Percentiles rank a stretch among this genome's conserved stretches.
phyloP scores from a whole-genome alignment of 164 flowering plant species.

The Saururus chinensis region DNA sequence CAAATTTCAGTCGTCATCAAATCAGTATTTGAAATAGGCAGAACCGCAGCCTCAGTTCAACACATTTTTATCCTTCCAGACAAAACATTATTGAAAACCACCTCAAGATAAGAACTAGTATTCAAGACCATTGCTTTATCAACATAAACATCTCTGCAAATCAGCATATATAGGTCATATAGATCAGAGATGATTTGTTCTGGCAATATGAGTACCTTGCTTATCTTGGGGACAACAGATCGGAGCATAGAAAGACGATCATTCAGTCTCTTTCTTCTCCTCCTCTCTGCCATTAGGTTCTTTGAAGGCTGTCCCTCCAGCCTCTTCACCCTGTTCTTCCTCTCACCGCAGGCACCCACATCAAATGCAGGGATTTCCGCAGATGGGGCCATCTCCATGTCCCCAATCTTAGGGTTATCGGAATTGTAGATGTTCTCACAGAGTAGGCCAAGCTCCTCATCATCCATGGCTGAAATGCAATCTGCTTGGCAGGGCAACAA shows the following conservation, averaged over 20 bases:
- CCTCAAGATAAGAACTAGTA: too few species aligned
- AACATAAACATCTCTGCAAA: too few species aligned
- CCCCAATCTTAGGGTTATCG: constrained; percentile 15
- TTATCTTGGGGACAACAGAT: constrained; percentile 93
- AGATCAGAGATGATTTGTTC: background rate
- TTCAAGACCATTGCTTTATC: too few species aligned
- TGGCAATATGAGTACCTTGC: constrained; percentile 45
- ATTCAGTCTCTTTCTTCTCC: constrained; percentile 77
- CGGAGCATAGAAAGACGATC: constrained; percentile 93
- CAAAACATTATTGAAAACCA: background rate
- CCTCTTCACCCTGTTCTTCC: constrained; percentile 43
- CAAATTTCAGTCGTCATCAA: background rate
- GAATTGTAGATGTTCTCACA: constrained; percentile 14
- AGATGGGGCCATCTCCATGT: constrained; percentile 30
- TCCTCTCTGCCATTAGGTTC: constrained; percentile 93
- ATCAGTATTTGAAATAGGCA: background rate
- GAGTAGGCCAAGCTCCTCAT: constrained; percentile 18
- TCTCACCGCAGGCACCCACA: constrained; percentile 20
- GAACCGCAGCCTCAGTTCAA: background rate
- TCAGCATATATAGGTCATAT: background rate
- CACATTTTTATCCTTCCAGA: background rate
- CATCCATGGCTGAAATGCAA: constrained; percentile 17
- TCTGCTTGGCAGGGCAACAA: constrained; percentile 29
- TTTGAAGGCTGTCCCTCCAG: constrained; percentile 75
- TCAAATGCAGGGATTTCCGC: constrained; percentile 18